phyloP scores from a whole-genome alignment of 2,329 filamentous ascomycete species.

The Scleromitrula shiraiana region DNA sequence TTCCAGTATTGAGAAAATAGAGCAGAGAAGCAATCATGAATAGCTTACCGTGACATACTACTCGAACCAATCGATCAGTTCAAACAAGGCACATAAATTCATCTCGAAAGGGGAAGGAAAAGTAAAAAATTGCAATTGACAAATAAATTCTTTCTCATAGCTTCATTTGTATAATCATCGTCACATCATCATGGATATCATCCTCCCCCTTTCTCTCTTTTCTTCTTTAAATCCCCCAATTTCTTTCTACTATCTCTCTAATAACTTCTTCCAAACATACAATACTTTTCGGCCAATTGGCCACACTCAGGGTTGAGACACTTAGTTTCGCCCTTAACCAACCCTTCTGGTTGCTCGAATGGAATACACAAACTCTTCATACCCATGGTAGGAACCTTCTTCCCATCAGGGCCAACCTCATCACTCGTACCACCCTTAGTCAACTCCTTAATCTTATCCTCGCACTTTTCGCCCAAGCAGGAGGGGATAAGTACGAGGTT shows the following conservation, averaged over 20 bases:
- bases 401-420: constrained; percentile 29
- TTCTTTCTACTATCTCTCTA: constrained; percentile 15
- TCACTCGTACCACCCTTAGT: constrained; percentile 67
- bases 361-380: constrained; percentile 72
- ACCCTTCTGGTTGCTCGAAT: constrained; percentile 77
- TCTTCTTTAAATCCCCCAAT: constrained; percentile 3
- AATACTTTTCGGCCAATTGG: constrained; percentile 71
- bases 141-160: neutral
- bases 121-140: too few relatives aligned
- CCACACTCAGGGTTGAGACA: constrained; percentile 86
- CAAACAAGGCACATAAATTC: too few relatives aligned
- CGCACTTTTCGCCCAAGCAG: constrained; percentile 74
- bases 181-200: constrained; percentile 7
- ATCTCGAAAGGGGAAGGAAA: too few relatives aligned
- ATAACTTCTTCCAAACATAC: constrained; percentile 74
- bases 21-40: too few relatives aligned
- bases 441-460: constrained; percentile 90
- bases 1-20: too few relatives aligned
- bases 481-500: constrained; percentile 89
- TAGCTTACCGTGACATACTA: too few relatives aligned
- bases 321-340: constrained; percentile 75
- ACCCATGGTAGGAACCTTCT: constrained; percentile 63
- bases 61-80: too few relatives aligned
- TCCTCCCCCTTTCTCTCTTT: neutral
- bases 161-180: neutral